phyloP scores from a whole-genome alignment of 208 protist species.

The Trypanosoma platydactyli region DNA sequence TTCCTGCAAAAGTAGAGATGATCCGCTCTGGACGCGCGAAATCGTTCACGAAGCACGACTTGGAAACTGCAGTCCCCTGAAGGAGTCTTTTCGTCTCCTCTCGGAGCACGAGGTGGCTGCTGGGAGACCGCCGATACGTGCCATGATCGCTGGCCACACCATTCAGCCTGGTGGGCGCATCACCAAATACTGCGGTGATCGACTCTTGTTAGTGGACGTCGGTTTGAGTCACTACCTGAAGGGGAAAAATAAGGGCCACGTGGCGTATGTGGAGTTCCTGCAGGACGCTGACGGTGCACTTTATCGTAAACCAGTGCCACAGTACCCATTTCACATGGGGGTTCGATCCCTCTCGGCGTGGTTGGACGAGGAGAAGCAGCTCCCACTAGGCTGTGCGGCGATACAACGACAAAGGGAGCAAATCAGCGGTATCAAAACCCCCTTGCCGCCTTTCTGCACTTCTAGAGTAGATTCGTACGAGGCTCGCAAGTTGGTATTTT shows the following conservation, averaged over 20 bases:
- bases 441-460: background rate
- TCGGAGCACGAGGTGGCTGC: constrained; percentile 19
- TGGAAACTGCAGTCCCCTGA: constrained; percentile 41
- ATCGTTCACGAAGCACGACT: constrained; percentile 19
- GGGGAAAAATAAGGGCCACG: constrained; percentile 5
- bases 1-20: constrained; percentile 19
- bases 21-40: constrained; percentile 45
- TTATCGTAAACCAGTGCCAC: constrained; percentile 2
- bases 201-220: constrained; percentile 33
- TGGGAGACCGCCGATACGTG: constrained; percentile 20
- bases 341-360: background rate
- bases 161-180: constrained; percentile 24
- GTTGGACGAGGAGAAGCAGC: background rate
- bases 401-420: background rate
- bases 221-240: constrained; percentile 40
- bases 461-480: too few species aligned
- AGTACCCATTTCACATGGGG: constrained; percentile 12
- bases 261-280: constrained; percentile 26
- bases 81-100: constrained; percentile 35
- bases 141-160: constrained; percentile 71
- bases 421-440: background rate
- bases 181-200: constrained; percentile 28
- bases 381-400: background rate
- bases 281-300: background rate
- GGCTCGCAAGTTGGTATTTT: too few species aligned